Evolutionary conservation across 169 alveolate genomes (phyloP), one percentile per base, ranked within the genome.

Genomic region (Amoebophrya sp.): DNA sequence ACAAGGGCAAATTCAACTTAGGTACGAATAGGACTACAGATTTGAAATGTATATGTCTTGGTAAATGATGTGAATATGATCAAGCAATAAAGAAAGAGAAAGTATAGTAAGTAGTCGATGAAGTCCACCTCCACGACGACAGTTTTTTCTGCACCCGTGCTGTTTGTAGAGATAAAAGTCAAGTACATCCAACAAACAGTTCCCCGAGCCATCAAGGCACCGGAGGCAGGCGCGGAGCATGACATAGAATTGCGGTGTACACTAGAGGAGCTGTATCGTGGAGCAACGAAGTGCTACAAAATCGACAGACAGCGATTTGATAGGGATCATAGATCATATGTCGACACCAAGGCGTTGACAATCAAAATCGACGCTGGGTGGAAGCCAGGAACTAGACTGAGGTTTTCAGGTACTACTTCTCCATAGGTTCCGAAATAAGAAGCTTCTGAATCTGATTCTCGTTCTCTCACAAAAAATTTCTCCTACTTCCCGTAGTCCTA

Each of bases 231-330:
- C 3, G 39, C 83, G 26, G 83, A 65, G 26, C 83, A 65, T 36
- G 83, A 65, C 33, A 1, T 65, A 36, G 83, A 65, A 26, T 36
- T 65, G 33, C 83, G 83, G n/a, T 65, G 83, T 36, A 65, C 83
- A 26, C 26, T 65, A 10, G 83, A 65, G 83, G 83, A 65, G 36
- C 83, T 65, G 39, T 65, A 65, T 36, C 12, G 83, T 26, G 83
- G 83, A 1, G 2, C 83, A 6, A 65, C 83, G 1, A 65, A 65
- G 83, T 1, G 36, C 83, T 65, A 65, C 83, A 65, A 65, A 65
- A 65, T 65, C 83, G 83, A 65, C 83, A 65, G 83, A 65, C 83
- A 65, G n/a, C 12, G 83, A 65, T 65, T 65, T 18, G 83, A 65
- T 26, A 1, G 83, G 83, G 83, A 65, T 6, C 38, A 36, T 1